These are phyloP conservation scores for Grigorovia transvaalensis DNA, from an alignment of 805 yeast genomes.

Conservation along the genomic window DNA sequence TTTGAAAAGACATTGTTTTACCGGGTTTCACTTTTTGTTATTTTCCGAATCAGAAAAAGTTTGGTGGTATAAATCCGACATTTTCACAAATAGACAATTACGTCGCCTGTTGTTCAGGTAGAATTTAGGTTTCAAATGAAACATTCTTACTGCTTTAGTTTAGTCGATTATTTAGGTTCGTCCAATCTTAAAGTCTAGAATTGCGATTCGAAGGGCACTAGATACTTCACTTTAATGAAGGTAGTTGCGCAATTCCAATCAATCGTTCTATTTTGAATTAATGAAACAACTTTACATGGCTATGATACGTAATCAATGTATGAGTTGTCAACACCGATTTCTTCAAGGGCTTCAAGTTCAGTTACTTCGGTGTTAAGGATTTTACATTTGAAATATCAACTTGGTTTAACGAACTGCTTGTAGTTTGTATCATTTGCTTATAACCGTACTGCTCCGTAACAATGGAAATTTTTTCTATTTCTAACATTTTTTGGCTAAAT, in stretches of 20 bases:
- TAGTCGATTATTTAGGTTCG: background rate
- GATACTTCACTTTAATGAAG: background rate
- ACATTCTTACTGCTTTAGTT: background rate
- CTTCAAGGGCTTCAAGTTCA: background rate
- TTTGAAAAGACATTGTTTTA: background rate
- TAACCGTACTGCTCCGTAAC: too few relatives aligned
- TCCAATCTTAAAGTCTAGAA: background rate
- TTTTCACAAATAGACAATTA: background rate
- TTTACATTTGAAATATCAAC: background rate
- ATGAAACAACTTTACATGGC: background rate
- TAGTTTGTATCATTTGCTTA: too few relatives aligned
- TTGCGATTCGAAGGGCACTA: background rate
- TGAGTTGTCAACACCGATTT: background rate
- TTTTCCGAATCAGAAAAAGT: background rate
- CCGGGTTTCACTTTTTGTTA: background rate
- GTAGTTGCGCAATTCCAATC: background rate
- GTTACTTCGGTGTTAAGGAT: background rate
- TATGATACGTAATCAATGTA: background rate
- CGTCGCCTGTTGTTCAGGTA: background rate
- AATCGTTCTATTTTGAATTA: background rate
- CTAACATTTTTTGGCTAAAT: too few relatives aligned
- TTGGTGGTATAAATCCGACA: background rate
- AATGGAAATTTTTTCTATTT: too few relatives aligned
- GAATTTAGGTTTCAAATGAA: background rate
- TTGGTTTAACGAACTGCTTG: background rate